Conservation (phyloP, 2,329 filamentous ascomycete genomes). For the Eutypa lata region DNA sequence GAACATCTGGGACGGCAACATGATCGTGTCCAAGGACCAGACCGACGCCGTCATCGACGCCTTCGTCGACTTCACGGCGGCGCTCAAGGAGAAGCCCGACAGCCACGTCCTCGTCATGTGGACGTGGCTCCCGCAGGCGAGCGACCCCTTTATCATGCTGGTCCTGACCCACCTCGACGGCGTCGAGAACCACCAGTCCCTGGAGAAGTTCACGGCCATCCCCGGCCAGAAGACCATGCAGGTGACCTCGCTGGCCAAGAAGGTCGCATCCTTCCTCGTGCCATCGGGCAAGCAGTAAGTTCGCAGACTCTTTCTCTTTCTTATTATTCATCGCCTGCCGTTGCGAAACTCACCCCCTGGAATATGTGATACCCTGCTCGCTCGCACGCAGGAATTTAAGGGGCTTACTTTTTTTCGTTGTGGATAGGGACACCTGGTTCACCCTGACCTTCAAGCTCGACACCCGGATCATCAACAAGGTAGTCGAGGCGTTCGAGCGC, state of each 20-base stretch:
- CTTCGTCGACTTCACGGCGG: conserved; percentile 11
- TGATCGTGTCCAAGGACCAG: background rate
- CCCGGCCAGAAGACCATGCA: conserved; percentile 10
- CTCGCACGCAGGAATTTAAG: no score
- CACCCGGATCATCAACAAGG: conserved; percentile 10
- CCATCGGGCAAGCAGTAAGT: conserved; percentile 13
- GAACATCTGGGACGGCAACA: conserved; percentile 8
- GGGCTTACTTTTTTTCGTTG: conserved; percentile 2
- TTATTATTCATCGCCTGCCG: background rate
- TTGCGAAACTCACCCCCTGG: no score
- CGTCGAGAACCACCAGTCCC: conserved; percentile 7
- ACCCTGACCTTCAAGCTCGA: conserved; percentile 17
- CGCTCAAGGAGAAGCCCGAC: conserved; percentile 6
- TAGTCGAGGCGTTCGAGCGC: conserved; percentile 4
- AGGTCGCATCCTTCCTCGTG: conserved; percentile 8
- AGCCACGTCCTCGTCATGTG: conserved; percentile 10
- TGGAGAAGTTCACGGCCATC: conserved; percentile 11
- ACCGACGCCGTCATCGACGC: conserved; percentile 1
- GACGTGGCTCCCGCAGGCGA: conserved; percentile 2
- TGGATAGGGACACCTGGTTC: conserved; percentile 12
- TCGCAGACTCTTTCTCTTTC: background rate
- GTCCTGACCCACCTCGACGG: conserved; percentile 11
- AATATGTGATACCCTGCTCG: no score
- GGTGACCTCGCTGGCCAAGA: conserved; percentile 8
- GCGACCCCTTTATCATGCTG: conserved; percentile 10